A percentile compares a stretch with the other conserved stretches of the same genome.
phyloP scores from a whole-genome alignment of 1,139 yeast genomes.

The Yamadazyma triangularis region DNA sequence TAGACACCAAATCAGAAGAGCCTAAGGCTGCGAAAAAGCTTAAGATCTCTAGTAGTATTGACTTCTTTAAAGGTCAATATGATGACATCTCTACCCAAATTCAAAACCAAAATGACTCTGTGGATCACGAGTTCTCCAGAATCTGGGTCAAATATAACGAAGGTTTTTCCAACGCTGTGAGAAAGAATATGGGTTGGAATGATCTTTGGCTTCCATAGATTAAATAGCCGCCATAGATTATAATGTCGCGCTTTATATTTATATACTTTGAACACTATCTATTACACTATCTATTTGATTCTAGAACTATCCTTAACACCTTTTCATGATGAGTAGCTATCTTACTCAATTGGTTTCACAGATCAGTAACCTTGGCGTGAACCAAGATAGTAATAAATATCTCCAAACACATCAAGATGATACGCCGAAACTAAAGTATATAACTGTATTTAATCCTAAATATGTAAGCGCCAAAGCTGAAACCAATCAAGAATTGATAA shows the following conservation, averaged over 20 bases:
- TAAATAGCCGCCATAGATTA: background rate
- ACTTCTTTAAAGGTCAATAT: conserved; percentile 38
- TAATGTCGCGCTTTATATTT: too few species aligned
- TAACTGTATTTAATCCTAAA: conserved; percentile 21
- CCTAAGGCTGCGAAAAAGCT: conserved; percentile 22
- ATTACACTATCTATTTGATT: too few species aligned
- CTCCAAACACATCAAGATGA: conserved; percentile 10
- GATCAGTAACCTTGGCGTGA: conserved; percentile 9
- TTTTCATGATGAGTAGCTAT: conserved; percentile 15
- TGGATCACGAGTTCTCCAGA: conserved; percentile 24
- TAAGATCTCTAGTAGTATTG: conserved; percentile 26
- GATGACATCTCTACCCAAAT: conserved; percentile 27
- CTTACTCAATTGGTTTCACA: conserved; percentile 18
- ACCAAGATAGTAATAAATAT: conserved; percentile 7
- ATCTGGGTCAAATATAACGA: conserved; percentile 93
- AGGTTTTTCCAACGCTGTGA: conserved; percentile 91
- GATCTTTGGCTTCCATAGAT: conserved; percentile 49
- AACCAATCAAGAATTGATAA: conserved; percentile 21
- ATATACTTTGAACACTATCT: too few species aligned
- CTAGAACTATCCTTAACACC: too few species aligned
- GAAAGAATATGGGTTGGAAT: conserved; percentile 79
- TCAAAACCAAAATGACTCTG: conserved; percentile 11
- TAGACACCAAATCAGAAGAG: conserved; percentile 16
- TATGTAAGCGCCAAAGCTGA: conserved; percentile 19
- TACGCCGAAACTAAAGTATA: conserved; percentile 13